These are phyloP conservation scores for Euphorbia peplus DNA, from an alignment of 345 rosid genomes.

Conservation along the genomic window DNA sequence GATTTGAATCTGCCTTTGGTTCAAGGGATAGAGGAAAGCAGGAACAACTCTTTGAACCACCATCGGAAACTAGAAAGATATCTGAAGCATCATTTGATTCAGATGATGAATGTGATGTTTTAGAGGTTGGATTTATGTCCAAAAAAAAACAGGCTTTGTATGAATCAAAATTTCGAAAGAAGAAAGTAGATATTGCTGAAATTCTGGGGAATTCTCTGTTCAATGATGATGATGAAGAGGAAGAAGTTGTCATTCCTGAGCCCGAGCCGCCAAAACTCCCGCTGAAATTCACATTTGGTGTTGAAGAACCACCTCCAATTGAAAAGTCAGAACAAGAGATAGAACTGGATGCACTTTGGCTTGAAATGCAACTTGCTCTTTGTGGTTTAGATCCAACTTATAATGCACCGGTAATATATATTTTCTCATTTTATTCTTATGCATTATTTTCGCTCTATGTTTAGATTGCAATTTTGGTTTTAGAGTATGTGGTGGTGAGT, in stretches of 20 bases:
- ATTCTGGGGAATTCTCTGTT: slow-evolving; percentile 32
- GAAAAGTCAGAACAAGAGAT: slow-evolving; percentile 49
- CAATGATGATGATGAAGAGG: slow-evolving; percentile 1
- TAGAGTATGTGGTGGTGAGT: background rate
- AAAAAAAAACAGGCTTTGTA: too few species aligned
- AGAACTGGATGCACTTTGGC: slow-evolving; percentile 51
- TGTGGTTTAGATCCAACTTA: slow-evolving; percentile 24
- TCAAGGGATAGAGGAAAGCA: background rate
- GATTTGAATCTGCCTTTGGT: too few species aligned
- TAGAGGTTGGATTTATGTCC: background rate
- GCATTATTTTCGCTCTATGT: background rate
- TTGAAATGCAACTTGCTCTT: slow-evolving; percentile 45
- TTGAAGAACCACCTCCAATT: slow-evolving; percentile 30
- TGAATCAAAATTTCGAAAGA: background rate
- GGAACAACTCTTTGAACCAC: background rate
- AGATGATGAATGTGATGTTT: background rate
- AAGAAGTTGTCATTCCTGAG: slow-evolving; percentile 2
- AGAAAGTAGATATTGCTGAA: background rate
- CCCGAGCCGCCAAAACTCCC: slow-evolving; percentile 21
- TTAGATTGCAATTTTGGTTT: background rate
- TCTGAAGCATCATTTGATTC: background rate
- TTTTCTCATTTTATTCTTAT: background rate
- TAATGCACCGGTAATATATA: slow-evolving; percentile 25
- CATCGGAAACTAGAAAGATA: background rate
- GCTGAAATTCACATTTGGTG: slow-evolving; percentile 40